Evolutionary conservation across 2,329 filamentous ascomycete species (phyloP), one percentile per base, ranked within the genome.

Genomic region (Cytospora chrysosperma): DNA sequence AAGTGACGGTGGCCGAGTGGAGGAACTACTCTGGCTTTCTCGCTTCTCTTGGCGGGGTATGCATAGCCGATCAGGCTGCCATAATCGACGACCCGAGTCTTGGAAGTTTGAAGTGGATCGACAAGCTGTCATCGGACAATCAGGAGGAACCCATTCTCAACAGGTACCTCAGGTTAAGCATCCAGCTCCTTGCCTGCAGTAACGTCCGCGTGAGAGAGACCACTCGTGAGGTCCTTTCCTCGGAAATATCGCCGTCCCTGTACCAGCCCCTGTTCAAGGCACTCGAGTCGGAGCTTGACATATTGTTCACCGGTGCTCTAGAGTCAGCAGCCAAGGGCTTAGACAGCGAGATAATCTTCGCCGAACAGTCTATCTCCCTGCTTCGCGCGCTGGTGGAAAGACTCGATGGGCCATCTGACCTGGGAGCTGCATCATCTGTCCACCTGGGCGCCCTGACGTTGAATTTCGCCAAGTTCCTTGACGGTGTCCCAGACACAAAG

Each of bases 21-120:
- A 82, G 88, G 43, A 90, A 90, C 67, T 83, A 86, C 69, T 89
- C 87, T 1, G 88, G 88, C 0, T 89, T 90, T 67, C 77, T 90
- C 13, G 87, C 87, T 6, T 88, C 88, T 0, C 75, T 90, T 6
- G 87, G 86, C 17, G 87, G 88, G 2, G 82, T 87, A 60, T 90
- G 88, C 72, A 85, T 85, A 10, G 83, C 87, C 3, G 83, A 86
- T 62, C 83, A 86, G 70, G 78, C 82, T 56, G 76, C 81, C 58
- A 76, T 81, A 13, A 71, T 85, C 6, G 87, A 89, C 56, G 87
- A 89, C 59, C 78, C 85, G 19, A 76, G 81, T 19, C 75, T 85
- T 15, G 80, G 81, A 60, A 82, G 84, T 7, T 72, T 89, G 40
- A 79, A 80, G 67, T 90, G 88, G 88, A 89, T 89, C 66, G 87